phyloP scores from a whole-genome alignment of 495 filamentous ascomycete genomes.

The Aspergillus funiculosus region DNA sequence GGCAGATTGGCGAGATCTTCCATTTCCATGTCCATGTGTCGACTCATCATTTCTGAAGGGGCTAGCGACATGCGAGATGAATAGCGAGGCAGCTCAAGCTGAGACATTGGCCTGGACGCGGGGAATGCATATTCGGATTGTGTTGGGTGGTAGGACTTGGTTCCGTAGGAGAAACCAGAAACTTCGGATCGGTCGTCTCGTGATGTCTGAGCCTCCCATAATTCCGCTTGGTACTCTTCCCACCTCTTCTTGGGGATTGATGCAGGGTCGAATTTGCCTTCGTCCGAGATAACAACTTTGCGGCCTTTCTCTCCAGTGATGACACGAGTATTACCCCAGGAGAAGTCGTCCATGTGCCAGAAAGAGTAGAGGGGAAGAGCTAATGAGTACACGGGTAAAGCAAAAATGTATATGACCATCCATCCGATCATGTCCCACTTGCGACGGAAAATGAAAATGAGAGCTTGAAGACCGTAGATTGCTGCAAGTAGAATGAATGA shows the following conservation, averaged over 20 bases:
- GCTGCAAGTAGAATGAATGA: constrained; percentile 86
- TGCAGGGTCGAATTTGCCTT: constrained; percentile 94
- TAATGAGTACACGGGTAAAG: constrained; percentile 87
- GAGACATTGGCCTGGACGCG: constrained; percentile 67
- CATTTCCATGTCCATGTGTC: constrained; percentile 55
- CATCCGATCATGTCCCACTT: constrained; percentile 99
- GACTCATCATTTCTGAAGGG: constrained; percentile 65
- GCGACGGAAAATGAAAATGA: constrained; percentile 92
- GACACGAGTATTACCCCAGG: constrained; percentile 93
- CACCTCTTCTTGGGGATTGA: constrained; percentile 95
- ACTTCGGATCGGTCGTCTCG: constrained; percentile 86
- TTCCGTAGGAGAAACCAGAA: constrained; percentile 86
- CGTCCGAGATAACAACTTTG: constrained; percentile 90
- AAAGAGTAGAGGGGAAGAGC: constrained; percentile 91
- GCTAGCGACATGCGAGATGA: constrained; percentile 74
- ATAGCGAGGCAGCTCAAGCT: constrained; percentile 55
- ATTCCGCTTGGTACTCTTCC: constrained; percentile 97
- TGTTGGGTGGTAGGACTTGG: constrained; percentile 63
- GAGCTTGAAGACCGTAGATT: constrained; percentile 92
- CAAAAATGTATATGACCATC: constrained; percentile 95
- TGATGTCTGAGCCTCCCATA: constrained; percentile 83
- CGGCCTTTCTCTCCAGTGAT: constrained; percentile 93
- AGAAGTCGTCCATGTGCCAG: constrained; percentile 99
- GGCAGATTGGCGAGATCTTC: constrained; percentile 68
- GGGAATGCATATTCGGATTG: constrained; percentile 44